phyloP scores from a whole-genome alignment of 371 early-diverging fungal species.

The Mucor indicus region DNA sequence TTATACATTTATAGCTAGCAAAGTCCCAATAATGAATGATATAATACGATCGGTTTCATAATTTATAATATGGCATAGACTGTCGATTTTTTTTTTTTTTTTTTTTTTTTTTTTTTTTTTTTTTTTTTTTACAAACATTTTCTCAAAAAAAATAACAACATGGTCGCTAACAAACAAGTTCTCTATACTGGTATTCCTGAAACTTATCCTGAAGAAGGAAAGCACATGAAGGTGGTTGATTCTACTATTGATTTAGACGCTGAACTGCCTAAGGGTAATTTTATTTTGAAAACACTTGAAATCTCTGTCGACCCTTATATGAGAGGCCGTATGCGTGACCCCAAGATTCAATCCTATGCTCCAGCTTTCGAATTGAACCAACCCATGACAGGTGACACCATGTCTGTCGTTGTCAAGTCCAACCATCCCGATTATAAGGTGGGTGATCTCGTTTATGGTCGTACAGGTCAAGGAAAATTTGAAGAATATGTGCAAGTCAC shows the following conservation, averaged over 20 bases:
- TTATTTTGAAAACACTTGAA: constrained; percentile 46
- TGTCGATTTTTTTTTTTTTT: too few species aligned
- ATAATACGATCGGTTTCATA: too few species aligned
- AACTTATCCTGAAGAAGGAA: constrained; percentile 23
- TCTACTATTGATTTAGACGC: constrained; percentile 39
- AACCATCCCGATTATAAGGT: constrained; percentile 49
- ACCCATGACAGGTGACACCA: constrained; percentile 54
- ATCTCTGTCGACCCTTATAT: constrained; percentile 43
- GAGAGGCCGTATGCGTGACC: constrained; percentile 61
- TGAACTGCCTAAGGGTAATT: constrained; percentile 45
- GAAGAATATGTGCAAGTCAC: constrained; percentile 41
- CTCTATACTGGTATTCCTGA: neutral
- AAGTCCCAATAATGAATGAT: too few species aligned
- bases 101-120: too few species aligned
- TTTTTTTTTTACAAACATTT: neutral
- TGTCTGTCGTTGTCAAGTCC: constrained; percentile 59
- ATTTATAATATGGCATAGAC: too few species aligned
- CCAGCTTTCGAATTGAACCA: constrained; percentile 52
- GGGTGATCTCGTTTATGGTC: constrained; percentile 58
- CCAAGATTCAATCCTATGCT: constrained; percentile 40
- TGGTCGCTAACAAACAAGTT: neutral
- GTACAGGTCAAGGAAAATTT: constrained; percentile 42
- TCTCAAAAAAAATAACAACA: neutral
- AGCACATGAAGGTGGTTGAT: constrained; percentile 42
- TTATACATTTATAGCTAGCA: too few species aligned